Evolutionary conservation across 352 stramenopile genomes (phyloP).

Genomic region (Phytophthora hybrid): DNA sequence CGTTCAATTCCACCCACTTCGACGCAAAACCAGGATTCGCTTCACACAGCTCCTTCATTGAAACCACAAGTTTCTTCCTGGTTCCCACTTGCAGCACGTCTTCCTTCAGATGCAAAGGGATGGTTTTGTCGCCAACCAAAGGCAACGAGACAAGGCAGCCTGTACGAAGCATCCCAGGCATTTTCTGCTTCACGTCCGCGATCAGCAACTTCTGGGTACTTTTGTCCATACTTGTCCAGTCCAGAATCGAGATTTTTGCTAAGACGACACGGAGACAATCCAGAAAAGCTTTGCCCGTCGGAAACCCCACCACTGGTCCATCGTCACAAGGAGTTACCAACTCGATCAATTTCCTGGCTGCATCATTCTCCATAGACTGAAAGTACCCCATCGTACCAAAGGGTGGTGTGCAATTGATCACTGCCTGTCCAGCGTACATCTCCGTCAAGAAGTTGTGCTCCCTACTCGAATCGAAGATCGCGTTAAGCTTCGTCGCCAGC

Average conservation of each 20-base stretch:
- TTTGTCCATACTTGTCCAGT: background rate
- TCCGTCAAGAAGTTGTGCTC: conserved; percentile 60
- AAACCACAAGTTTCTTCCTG: background rate
- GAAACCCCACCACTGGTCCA: background rate
- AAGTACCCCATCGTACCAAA: conserved; percentile 56
- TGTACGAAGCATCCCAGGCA: background rate
- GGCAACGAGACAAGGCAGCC: background rate
- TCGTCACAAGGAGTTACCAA: background rate
- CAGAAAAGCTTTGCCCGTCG: background rate
- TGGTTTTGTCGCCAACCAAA: background rate
- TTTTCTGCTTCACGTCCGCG: background rate
- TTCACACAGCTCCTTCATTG: background rate
- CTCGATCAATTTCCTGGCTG: background rate
- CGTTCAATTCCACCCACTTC: background rate
- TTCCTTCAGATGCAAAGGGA: background rate
- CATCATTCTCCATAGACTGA: conserved; percentile 38
- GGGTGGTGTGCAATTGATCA: conserved; percentile 65
- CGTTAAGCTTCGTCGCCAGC: conserved; percentile 48
- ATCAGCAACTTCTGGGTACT: background rate
- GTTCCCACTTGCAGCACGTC: background rate
- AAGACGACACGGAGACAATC: background rate
- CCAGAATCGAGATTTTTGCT: background rate
- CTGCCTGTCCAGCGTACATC: conserved; percentile 58
- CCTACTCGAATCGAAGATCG: conserved; percentile 43
- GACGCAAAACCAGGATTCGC: background rate